Percentiles rank a stretch among this genome's conserved stretches.
Evolutionary conservation across 345 rosid species (phyloP).

Genomic region (Euclidium syriacum): DNA sequence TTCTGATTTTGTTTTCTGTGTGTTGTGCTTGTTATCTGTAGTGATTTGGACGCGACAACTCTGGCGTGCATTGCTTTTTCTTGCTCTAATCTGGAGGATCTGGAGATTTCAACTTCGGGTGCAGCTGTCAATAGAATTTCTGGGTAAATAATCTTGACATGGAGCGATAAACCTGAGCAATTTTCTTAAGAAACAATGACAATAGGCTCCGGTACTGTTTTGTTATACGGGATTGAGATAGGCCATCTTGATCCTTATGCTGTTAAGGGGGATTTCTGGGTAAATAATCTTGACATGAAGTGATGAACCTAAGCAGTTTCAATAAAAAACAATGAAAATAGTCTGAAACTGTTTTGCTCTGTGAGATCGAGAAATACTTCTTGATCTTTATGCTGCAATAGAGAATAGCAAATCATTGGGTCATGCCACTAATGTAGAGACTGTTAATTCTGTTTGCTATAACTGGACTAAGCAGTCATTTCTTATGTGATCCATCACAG

Average conservation of each 20-base stretch:
- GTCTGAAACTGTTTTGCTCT: background rate
- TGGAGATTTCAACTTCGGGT: slow-evolving; percentile 65
- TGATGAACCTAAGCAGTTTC: no score
- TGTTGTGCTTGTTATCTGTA: slow-evolving; percentile 30
- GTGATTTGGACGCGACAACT: slow-evolving; percentile 86
- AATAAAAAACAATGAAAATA: no score
- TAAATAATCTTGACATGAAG: slow-evolving; percentile 23
- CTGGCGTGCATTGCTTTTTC: slow-evolving; percentile 95
- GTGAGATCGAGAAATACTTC: background rate
- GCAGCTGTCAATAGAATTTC: slow-evolving; percentile 70
- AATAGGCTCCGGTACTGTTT: background rate
- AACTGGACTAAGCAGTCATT: background rate
- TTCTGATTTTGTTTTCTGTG: background rate
- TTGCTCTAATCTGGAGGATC: slow-evolving; percentile 73
- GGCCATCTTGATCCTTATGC: background rate
- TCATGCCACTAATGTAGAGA: background rate
- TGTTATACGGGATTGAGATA: background rate
- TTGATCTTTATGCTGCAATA: background rate
- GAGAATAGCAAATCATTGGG: background rate
- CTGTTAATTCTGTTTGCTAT: background rate
- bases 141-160: slow-evolving; percentile 48
- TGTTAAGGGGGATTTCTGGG: slow-evolving; percentile 90
- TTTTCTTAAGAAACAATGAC: no score
- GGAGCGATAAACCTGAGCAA: background rate
- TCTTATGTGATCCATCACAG: background rate